Evolutionary conservation across 805 yeast genomes (phyloP).

Genomic region (Candida morakotiae): DNA sequence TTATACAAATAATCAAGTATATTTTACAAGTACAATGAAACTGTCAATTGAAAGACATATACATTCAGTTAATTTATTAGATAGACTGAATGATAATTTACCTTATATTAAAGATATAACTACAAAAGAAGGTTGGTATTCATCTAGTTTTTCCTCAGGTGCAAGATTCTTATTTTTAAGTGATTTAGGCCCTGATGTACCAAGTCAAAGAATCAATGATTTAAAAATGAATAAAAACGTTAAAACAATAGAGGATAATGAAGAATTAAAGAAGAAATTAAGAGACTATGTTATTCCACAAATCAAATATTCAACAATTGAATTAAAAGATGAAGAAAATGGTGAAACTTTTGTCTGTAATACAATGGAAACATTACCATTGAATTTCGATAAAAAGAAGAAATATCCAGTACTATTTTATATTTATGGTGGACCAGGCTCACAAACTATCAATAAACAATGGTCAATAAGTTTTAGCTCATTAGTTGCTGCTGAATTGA

Average conservation of each 20-base stretch:
- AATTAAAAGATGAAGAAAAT: conserved; percentile 41
- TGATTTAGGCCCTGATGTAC: conserved; percentile 78
- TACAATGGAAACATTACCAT: conserved; percentile 73
- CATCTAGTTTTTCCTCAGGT: conserved; percentile 76
- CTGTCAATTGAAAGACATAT: conserved; percentile 83
- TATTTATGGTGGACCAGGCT: conserved; percentile 95
- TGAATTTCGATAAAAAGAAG: conserved; percentile 55
- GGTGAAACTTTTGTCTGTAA: conserved; percentile 50
- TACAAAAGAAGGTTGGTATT: conserved; percentile 57
- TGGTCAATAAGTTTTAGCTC: conserved; percentile 66
- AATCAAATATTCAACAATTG: conserved; percentile 48
- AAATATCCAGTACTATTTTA: conserved; percentile 85
- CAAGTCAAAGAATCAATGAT: conserved; percentile 68
- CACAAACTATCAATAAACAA: conserved; percentile 69
- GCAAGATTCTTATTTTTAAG: conserved; percentile 64
- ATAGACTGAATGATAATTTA: conserved; percentile 32
- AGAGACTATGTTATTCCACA: conserved; percentile 53
- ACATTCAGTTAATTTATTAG: conserved; percentile 57
- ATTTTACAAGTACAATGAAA: conserved; percentile 68
- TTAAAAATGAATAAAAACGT: conserved; percentile 25
- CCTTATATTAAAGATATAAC: conserved; percentile 45
- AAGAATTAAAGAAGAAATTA: conserved; percentile 35
- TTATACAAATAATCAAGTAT: conserved; percentile 41
- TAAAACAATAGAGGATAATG: conserved; percentile 47
- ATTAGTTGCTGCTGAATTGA: conserved; percentile 69